Evolutionary conservation across 179 eudicot species (phyloP), one percentile per base, ranked within the genome.

Genomic region (Patellifolia procumbens): DNA sequence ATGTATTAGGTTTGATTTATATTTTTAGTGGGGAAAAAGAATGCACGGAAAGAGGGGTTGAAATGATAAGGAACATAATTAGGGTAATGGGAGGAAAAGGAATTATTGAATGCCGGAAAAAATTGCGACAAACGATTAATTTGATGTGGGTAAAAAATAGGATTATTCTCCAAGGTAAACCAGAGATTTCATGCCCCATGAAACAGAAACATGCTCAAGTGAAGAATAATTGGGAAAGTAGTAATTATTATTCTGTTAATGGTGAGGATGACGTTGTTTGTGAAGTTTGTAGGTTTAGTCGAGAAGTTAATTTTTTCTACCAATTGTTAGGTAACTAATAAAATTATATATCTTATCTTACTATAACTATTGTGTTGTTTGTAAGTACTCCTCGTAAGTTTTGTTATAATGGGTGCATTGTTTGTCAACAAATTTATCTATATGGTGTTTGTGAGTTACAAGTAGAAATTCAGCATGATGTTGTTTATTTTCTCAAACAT

Each of bases 81-180:
- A 74, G 55, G 26, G 17, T 34, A 7, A 60, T 72, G 2, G 53
- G 70, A 34, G 84, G 78, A 5, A 45, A 53, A 77, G 81, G 75
- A 5, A 77, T 81, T 13, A 49, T 77, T 13, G 61, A 77, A 24
- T 74, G 80, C 12, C 77, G 84, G 69, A 60, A 16, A 70, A 77
- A 81, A 20, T 58, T 81, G 53, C 8, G n/a, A 1, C 15, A 68
- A 2, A 16, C 26, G 42, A 68, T 68, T 62, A 17, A 6, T 13
- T 15, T 7, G 0, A n/a, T 77, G 1, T 70, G 70, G 78, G 35
- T 58, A 22, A 72, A 55, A 2, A 55, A 71, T 2, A 17, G 31
- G 4, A 1, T 24, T 0, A 39, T 52, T 16, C 12, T 34, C n/a
- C 20, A 22, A 20, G 59, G 26, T 6, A 77, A 62, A 26, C 81